These are phyloP conservation scores for Orychophragmus violaceus DNA, from an alignment of 345 rosid species.

Conservation along the genomic window DNA sequence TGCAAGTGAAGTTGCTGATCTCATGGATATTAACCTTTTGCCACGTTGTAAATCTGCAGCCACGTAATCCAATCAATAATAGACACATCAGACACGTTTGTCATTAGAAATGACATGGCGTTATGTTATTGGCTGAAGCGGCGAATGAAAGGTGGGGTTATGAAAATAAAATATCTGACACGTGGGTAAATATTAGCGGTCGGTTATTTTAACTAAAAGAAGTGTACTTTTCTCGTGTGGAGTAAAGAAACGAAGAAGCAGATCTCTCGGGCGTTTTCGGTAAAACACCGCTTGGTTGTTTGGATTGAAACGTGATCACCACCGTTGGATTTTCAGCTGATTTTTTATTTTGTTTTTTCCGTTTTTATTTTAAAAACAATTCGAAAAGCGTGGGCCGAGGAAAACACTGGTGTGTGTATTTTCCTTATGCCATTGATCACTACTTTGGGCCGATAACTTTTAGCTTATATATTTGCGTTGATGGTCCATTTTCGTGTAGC, in stretches of 20 bases:
- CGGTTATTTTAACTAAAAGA: background rate
- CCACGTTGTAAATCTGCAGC: slow-evolving; percentile 9
- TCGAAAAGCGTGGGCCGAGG: slow-evolving; percentile 15
- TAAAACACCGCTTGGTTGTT: slow-evolving; percentile 2
- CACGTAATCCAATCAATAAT: background rate
- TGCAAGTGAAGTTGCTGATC: slow-evolving; percentile 11
- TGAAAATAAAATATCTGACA: background rate
- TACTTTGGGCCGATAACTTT: background rate
- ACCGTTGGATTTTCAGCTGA: slow-evolving; percentile 24
- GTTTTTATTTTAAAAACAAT: background rate
- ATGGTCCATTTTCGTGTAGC: background rate
- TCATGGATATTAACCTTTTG: background rate
- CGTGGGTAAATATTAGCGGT: slow-evolving; percentile 16
- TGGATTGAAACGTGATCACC: slow-evolving; percentile 15
- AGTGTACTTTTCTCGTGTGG: slow-evolving; percentile 27
- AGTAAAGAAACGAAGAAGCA: background rate
- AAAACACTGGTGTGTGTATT: background rate
- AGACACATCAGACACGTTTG: slow-evolving; percentile 19
- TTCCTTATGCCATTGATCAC: background rate
- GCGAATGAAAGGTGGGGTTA: background rate
- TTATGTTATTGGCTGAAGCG: slow-evolving; percentile 23
- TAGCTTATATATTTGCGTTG: background rate
- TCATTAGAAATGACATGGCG: slow-evolving; percentile 41
- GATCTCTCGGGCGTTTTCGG: slow-evolving; percentile 24
- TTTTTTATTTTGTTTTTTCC: too few relatives aligned